Evolutionary conservation across 768 basidiomycete species (phyloP), one percentile per base, ranked within the genome.

Genomic region (Suillus ampliporus): DNA sequence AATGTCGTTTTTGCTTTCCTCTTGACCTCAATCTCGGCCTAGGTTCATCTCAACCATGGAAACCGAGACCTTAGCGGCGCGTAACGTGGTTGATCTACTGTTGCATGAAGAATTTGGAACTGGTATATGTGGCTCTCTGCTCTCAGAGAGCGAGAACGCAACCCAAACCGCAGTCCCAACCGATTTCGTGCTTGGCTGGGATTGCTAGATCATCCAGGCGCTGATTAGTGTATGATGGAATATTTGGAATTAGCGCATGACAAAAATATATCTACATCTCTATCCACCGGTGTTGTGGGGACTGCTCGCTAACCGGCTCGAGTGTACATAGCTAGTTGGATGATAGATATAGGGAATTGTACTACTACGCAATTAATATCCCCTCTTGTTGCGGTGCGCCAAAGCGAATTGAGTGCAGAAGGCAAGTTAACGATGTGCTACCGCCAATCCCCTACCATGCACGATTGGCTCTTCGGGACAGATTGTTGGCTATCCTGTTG

Each of bases 31-130:
- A 23, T 26, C 28, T 19, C 19, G 65, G 11, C 26, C 3, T 63
- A 92, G 91, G 37, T 86, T 94, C 68, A 90, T 95, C 51, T 92
- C 89, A 15, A 94, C 94, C 7, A 97, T 98, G 96, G 96, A 98
- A 75, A 96, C 95, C 0, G 89, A 95, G 76, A 94, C 92, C 0
- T 74, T 97, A 37, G 83, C 92, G 0, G 86, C 92, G 1, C 86
- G 94, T 37, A 95, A 96, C 72, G 82, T 90, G 43, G 92, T 94
- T 52, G 93, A 94, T 68, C 78, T 92, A 28, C 80, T 95, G 21
- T 78, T 95, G 23, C 82, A 85, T 38, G 90, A 94, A 37, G 84
- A 89, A 68, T 95, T 91, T 73, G 78, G 83, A 40, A 79, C 85
- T 1, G 83, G 88, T n/a, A 82, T 95, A 41, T 95, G 93, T 71